phyloP scores from a whole-genome alignment of 225 moss, liverwort and hornwort species.

The Polytrichum formosum region DNA sequence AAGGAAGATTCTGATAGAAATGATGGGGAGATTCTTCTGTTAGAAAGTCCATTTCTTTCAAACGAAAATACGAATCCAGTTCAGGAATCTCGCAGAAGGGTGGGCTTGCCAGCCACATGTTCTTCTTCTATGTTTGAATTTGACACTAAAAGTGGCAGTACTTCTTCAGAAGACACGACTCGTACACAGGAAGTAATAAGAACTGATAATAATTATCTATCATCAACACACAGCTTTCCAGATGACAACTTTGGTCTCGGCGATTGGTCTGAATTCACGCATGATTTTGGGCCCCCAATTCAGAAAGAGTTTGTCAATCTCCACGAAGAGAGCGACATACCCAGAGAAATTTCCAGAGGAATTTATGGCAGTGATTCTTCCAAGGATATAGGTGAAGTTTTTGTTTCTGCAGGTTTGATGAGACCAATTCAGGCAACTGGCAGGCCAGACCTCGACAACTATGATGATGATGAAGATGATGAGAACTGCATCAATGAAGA shows the following conservation, averaged over 20 bases:
- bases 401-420: not conserved
- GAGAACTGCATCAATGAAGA: slow-evolving; percentile 26
- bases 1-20: not conserved
- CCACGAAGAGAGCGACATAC: not conserved
- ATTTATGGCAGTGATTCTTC: not conserved
- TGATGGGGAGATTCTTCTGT: not conserved
- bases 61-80: not conserved
- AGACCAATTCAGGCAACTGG: slow-evolving; percentile 37
- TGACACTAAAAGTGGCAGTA: not conserved
- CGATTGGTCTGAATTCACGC: not conserved
- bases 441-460: slow-evolving; percentile 67
- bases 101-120: not conserved
- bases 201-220: not conserved
- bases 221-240: not conserved
- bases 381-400: not conserved
- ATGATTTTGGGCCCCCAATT: not conserved
- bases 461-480: slow-evolving; percentile 57
- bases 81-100: not conserved
- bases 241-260: not conserved
- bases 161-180: not conserved
- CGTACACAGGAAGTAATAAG: not conserved
- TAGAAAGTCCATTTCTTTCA: not conserved
- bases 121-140: not conserved
- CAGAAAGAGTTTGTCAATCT: not conserved
- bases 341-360: not conserved